These are phyloP conservation scores for Haberlea rhodopensis DNA, from an alignment of 257 asterid genomes.

Conservation along the genomic window DNA sequence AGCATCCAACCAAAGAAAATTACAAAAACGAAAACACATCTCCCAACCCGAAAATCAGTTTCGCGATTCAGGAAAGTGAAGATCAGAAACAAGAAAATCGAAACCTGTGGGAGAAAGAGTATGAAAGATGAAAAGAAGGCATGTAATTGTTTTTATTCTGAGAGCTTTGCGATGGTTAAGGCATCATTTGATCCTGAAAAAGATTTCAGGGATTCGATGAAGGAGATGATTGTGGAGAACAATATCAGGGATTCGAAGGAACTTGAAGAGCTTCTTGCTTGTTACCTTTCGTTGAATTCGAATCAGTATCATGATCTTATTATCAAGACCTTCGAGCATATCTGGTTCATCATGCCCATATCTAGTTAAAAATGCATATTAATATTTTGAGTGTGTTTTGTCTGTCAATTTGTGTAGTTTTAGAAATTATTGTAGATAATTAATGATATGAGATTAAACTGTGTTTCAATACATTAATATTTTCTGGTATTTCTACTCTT, in stretches of 20 bases:
- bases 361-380: not conserved
- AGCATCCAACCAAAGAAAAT: not conserved
- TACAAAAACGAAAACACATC: slow-evolving; percentile 6
- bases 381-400: not conserved
- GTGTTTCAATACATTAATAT: not conserved
- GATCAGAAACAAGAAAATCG: slow-evolving; percentile 43
- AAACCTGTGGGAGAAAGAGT: slow-evolving; percentile 37
- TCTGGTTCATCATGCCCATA: slow-evolving; percentile 60
- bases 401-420: slow-evolving; percentile 7
- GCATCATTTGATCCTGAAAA: slow-evolving; percentile 80
- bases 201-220: slow-evolving; percentile 86
- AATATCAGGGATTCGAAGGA: slow-evolving; percentile 65
- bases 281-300: slow-evolving; percentile 73
- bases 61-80: slow-evolving; percentile 54
- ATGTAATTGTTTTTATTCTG: slow-evolving; percentile 28
- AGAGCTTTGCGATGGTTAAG: slow-evolving; percentile 82
- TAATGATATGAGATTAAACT: slow-evolving; percentile 2
- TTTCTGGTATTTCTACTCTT: no score
- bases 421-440: slow-evolving; percentile 6
- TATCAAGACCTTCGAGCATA: slow-evolving; percentile 77
- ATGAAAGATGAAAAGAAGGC: slow-evolving; percentile 28
- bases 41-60: slow-evolving; percentile 44
- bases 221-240: slow-evolving; percentile 88
- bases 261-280: slow-evolving; percentile 81
- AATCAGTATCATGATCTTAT: slow-evolving; percentile 70